A percentile compares a stretch with the other conserved stretches of the same genome.
Evolutionary conservation across 1,284 basidiomycete genomes (phyloP).

Genomic region (Caloboletus firmus): DNA sequence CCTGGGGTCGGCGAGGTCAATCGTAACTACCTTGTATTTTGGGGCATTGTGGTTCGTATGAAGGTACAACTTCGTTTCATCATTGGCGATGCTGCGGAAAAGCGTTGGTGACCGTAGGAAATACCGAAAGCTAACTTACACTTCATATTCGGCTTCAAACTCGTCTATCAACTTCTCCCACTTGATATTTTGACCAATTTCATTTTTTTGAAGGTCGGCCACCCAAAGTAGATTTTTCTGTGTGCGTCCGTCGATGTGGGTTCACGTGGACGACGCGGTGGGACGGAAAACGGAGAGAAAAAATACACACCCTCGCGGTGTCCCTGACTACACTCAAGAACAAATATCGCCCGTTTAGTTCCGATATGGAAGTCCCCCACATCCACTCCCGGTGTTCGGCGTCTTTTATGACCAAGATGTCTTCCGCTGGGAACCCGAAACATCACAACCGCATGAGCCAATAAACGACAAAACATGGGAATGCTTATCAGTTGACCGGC

Average conservation of each 20-base stretch:
- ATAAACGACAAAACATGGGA: background rate
- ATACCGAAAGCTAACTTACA: conserved; percentile 44
- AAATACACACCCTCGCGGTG: conserved; percentile 55
- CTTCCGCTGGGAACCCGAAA: conserved; percentile 50
- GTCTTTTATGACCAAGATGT: conserved; percentile 67
- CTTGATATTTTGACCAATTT: conserved; percentile 61
- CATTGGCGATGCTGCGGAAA: conserved; percentile 57
- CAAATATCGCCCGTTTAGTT: conserved; percentile 66
- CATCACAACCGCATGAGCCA: conserved; percentile 2
- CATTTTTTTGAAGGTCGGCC: conserved; percentile 57
- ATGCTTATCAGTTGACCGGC: conserved; percentile 4
- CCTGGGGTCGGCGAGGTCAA: conserved; percentile 60
- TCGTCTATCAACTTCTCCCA: conserved; percentile 71
- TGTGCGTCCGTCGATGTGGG: background rate
- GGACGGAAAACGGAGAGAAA: background rate
- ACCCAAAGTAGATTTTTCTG: conserved; percentile 79
- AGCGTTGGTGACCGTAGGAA: conserved; percentile 1
- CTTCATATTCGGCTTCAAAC: conserved; percentile 60
- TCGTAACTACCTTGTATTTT: conserved; percentile 63
- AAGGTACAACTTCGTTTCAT: conserved; percentile 66
- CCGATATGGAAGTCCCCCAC: conserved; percentile 57
- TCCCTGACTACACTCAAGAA: conserved; percentile 58
- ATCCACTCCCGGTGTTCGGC: conserved; percentile 65
- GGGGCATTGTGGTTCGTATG: conserved; percentile 68
- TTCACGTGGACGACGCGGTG: background rate